A percentile compares a stretch with the other conserved stretches of the same genome.
Conservation (phyloP, 345 rosid genomes). For the Atalantia buxifolia region DNA sequence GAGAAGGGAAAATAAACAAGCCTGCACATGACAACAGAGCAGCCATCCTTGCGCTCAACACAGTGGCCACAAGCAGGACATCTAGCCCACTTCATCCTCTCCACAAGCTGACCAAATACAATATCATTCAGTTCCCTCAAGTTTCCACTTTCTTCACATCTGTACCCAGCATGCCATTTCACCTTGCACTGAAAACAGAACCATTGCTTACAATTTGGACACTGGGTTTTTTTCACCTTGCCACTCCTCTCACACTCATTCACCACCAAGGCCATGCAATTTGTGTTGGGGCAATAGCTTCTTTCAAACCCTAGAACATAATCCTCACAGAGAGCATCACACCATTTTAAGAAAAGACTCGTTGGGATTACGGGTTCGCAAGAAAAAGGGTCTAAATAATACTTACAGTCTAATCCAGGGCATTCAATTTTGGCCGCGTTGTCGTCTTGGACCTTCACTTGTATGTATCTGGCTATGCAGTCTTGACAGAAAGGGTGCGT, state of each 20-base stretch:
- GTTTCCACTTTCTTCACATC: constrained; percentile 18
- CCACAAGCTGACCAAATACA: constrained; percentile 21
- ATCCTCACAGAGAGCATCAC: constrained; percentile 26
- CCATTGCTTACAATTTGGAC: constrained; percentile 26
- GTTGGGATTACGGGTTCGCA: constrained; percentile 23
- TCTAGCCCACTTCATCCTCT: constrained; percentile 25
- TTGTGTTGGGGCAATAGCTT: constrained; percentile 30
- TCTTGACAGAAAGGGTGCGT: constrained; percentile 28
- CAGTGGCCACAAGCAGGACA: constrained; percentile 28
- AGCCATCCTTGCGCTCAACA: constrained; percentile 25
- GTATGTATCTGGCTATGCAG: constrained; percentile 26
- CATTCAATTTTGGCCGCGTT: constrained; percentile 14
- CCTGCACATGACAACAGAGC: constrained; percentile 1
- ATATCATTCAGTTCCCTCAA: constrained; percentile 25
- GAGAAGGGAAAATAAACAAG: neutral
- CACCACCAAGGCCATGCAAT: constrained; percentile 26
- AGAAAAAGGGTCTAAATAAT: constrained; percentile 19
- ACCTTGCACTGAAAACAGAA: constrained; percentile 30
- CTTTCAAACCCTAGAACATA: constrained; percentile 8
- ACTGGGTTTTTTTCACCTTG: constrained; percentile 17
- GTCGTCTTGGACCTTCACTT: constrained; percentile 24
- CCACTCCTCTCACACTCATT: constrained; percentile 23
- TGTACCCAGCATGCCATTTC: constrained; percentile 31
- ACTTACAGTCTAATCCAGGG: constrained; percentile 27
- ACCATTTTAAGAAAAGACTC: constrained; percentile 22